Evolutionary conservation across 345 rosid genomes (phyloP).

Genomic region (Rubroshorea leprosula): DNA sequence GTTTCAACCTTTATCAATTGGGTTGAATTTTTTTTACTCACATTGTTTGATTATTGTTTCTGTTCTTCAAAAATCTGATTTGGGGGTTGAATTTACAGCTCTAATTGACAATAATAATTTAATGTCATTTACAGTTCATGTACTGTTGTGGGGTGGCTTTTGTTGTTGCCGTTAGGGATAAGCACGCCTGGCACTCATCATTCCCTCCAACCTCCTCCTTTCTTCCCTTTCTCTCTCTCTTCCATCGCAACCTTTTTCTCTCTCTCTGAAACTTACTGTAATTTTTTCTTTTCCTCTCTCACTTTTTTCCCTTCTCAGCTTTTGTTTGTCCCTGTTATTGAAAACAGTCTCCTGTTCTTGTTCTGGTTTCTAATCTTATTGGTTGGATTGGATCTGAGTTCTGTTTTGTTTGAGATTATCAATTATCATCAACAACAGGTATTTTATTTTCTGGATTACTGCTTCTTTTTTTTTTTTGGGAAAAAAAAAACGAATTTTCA

Average conservation of each 20-base stretch:
- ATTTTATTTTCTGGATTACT: not conserved
- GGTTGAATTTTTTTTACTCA: not conserved
- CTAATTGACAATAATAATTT: not conserved
- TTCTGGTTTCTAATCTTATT: conserved; percentile 7
- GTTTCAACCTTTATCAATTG: no score
- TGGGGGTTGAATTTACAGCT: not conserved
- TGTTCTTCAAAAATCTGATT: not conserved
- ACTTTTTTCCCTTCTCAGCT: conserved; percentile 19
- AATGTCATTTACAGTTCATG: conserved; percentile 24
- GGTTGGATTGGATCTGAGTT: conserved; percentile 57
- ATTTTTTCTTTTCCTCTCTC: conserved; percentile 20
- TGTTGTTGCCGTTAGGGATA: conserved; percentile 79
- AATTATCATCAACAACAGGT: conserved; percentile 26
- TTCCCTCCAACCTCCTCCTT: conserved; percentile 47
- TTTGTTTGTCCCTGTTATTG: conserved; percentile 14
- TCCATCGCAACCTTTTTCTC: conserved; percentile 22
- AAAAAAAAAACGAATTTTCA: conserved; percentile 4
- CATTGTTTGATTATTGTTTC: not conserved
- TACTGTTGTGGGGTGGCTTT: conserved; percentile 24
- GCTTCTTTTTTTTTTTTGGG: not conserved
- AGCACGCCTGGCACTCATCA: conserved; percentile 97
- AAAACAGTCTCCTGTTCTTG: conserved; percentile 1
- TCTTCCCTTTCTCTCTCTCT: conserved; percentile 20
- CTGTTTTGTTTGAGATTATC: conserved; percentile 17
- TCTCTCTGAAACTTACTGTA: no score